phyloP scores from a whole-genome alignment of 2,329 filamentous ascomycete species.

The Paraconiothyrium brasiliense region DNA sequence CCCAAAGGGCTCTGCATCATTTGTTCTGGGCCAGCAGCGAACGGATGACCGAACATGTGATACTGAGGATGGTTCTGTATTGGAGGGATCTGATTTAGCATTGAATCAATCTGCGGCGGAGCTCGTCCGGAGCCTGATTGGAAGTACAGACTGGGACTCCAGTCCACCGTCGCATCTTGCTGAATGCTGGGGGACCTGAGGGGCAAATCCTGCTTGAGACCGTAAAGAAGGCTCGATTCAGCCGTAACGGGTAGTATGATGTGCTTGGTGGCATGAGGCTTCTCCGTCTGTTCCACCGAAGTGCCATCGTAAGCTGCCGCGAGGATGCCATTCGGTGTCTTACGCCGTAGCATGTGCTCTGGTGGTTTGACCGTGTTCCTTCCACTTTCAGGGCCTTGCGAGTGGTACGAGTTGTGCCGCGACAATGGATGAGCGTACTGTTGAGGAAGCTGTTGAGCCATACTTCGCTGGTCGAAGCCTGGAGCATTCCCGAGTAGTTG shows the following conservation, averaged over 20 bases:
- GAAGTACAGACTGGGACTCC: conserved; percentile 49
- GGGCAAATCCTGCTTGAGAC: conserved; percentile 48
- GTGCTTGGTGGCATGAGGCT: conserved; percentile 83
- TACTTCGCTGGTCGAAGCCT: conserved; percentile 32
- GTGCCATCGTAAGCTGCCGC: conserved; percentile 91
- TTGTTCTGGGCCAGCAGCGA: conserved; percentile 42
- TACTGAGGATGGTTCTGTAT: conserved; percentile 65
- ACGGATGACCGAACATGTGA: conserved; percentile 51
- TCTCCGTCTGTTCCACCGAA: conserved; percentile 74
- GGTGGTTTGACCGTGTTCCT: conserved; percentile 43
- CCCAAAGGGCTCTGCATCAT: conserved; percentile 47
- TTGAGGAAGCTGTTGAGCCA: conserved; percentile 39
- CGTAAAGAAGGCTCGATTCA: conserved; percentile 48
- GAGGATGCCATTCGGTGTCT: conserved; percentile 93
- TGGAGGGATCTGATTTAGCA: conserved; percentile 67
- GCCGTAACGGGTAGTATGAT: conserved; percentile 74
- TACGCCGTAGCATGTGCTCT: conserved; percentile 86
- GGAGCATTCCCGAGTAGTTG: conserved; percentile 40
- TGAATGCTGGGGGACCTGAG: conserved; percentile 42
- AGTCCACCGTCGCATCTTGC: conserved; percentile 38
- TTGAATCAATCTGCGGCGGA: conserved; percentile 66
- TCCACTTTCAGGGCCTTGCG: conserved; percentile 36
- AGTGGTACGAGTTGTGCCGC: conserved; percentile 48
- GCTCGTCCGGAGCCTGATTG: conserved; percentile 47
- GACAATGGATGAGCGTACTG: conserved; percentile 53